Percentiles rank a stretch among this genome's conserved stretches.
These are phyloP conservation scores for Pythium vanterpoolii DNA, from an alignment of 352 stramenopile genomes.

Conservation along the genomic window DNA sequence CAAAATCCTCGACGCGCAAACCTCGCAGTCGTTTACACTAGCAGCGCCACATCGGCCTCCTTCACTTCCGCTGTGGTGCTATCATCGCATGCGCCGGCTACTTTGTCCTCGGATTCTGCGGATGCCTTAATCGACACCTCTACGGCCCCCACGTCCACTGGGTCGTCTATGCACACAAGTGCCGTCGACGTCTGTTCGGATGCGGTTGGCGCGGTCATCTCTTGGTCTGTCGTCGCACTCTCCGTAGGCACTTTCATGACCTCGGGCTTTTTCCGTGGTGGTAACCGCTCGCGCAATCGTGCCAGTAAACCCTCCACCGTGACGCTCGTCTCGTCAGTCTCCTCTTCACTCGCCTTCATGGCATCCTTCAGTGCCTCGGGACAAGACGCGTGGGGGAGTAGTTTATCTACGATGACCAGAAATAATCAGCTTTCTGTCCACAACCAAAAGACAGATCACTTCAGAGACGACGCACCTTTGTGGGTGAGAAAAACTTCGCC, in stretches of 20 bases:
- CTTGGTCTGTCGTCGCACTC: not conserved
- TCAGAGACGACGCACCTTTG: slow-evolving; percentile 25
- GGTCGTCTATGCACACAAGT: slow-evolving; percentile 2
- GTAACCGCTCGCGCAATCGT: slow-evolving; percentile 7
- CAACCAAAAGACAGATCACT: not conserved
- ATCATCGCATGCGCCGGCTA: not conserved
- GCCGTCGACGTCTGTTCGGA: slow-evolving; percentile 2
- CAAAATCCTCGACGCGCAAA: slow-evolving; percentile 4
- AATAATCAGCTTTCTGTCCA: not conserved
- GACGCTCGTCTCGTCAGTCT: not conserved
- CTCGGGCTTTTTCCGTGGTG: slow-evolving; percentile 4
- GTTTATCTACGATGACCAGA: slow-evolving; percentile 5
- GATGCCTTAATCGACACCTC: slow-evolving; percentile 4
- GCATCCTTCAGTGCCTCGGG: slow-evolving; percentile 8
- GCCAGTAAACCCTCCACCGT: slow-evolving; percentile 13
- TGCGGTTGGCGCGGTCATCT: not conserved
- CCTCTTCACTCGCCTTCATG: not conserved
- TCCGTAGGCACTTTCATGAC: not conserved
- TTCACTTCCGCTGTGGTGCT: not conserved
- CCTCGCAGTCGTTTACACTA: not conserved
- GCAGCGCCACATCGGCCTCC: not conserved
- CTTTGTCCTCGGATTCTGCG: not conserved
- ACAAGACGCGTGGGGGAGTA: slow-evolving; percentile 3
- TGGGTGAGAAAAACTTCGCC: slow-evolving; percentile 43
- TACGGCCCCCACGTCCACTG: slow-evolving; percentile 6